Conservation (phyloP, 2,329 filamentous ascomycete genomes). For the Cladobotryum mycophilum region DNA sequence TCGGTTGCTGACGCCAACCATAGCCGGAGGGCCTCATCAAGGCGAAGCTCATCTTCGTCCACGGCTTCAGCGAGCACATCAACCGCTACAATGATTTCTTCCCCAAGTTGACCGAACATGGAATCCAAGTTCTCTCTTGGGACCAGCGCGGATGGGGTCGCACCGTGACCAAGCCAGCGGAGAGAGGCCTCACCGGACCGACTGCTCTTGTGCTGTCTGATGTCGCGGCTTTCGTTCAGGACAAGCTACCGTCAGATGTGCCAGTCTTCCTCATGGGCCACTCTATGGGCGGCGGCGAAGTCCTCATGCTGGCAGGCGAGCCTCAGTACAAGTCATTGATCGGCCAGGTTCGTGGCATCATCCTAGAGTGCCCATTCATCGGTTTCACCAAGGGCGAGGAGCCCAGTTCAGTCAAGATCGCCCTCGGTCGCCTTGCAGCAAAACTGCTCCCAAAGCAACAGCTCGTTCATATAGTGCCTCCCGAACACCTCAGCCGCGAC, state of each 20-base stretch:
- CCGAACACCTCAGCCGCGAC: constrained; percentile 62
- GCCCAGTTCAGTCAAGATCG: constrained; percentile 58
- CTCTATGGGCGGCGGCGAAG: constrained; percentile 82
- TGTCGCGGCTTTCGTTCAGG: constrained; percentile 66
- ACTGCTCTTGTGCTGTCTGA: constrained; percentile 69
- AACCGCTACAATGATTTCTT: constrained; percentile 73
- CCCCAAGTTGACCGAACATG: constrained; percentile 58
- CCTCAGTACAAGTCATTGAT: constrained; percentile 48
- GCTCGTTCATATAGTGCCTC: constrained; percentile 58
- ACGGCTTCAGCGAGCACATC: constrained; percentile 85
- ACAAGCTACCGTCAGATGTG: constrained; percentile 44
- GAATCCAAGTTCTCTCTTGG: constrained; percentile 70
- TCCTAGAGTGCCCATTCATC: constrained; percentile 75
- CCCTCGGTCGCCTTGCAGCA: constrained; percentile 60
- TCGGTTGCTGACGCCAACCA: constrained; percentile 2
- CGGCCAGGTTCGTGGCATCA: constrained; percentile 60
- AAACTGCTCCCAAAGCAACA: constrained; percentile 62
- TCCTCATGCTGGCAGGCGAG: constrained; percentile 54
- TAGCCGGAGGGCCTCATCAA: constrained; percentile 51
- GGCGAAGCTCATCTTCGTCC: constrained; percentile 74
- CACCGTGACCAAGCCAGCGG: constrained; percentile 53
- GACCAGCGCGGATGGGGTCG: constrained; percentile 90
- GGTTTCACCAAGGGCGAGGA: constrained; percentile 59
- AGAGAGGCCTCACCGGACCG: constrained; percentile 67
- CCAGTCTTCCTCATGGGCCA: constrained; percentile 85